Evolutionary conservation across 139 green algal species (phyloP).

Genomic region (Tetradesmus obliquus): DNA sequence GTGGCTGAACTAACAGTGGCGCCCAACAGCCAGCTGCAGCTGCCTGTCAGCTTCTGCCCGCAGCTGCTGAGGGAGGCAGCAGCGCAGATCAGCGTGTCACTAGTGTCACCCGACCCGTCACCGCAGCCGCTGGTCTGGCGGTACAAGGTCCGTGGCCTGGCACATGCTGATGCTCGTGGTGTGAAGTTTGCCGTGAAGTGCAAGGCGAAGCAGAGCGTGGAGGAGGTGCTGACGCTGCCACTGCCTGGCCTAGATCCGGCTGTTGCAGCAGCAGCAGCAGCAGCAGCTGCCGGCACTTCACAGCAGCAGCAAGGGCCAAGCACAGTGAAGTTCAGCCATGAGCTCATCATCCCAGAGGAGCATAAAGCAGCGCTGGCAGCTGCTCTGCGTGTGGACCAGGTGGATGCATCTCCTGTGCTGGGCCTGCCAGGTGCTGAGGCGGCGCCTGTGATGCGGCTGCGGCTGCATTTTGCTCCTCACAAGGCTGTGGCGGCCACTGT

Average conservation of each 20-base stretch:
- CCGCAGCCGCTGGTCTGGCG: constrained; percentile 36
- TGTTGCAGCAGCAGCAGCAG: not conserved
- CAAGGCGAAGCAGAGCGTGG: not conserved
- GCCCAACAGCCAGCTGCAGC: not conserved
- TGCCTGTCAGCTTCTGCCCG: constrained; percentile 39
- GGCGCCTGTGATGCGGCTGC: not conserved
- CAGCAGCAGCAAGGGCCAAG: not conserved
- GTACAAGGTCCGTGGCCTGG: constrained; percentile 6
- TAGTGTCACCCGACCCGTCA: constrained; percentile 16
- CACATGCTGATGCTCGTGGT: constrained; percentile 23
- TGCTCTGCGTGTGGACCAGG: not conserved
- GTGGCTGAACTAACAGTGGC: constrained; percentile 1
- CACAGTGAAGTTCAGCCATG: constrained; percentile 3
- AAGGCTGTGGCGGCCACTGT: constrained; percentile 4
- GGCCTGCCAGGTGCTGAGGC: not conserved
- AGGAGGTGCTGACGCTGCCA: constrained; percentile 22
- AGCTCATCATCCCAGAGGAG: constrained; percentile 36
- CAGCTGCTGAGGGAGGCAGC: not conserved
- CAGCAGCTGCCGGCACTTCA: not conserved
- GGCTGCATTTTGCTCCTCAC: constrained; percentile 16
- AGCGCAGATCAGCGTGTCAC: constrained; percentile 14
- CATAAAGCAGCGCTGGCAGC: constrained; percentile 10
- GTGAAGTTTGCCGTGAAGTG: constrained; percentile 33
- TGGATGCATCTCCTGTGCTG: not conserved
- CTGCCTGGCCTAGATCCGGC: constrained; percentile 27